phyloP scores from a whole-genome alignment of 257 asterid species.

The Forsythia viridissima region DNA sequence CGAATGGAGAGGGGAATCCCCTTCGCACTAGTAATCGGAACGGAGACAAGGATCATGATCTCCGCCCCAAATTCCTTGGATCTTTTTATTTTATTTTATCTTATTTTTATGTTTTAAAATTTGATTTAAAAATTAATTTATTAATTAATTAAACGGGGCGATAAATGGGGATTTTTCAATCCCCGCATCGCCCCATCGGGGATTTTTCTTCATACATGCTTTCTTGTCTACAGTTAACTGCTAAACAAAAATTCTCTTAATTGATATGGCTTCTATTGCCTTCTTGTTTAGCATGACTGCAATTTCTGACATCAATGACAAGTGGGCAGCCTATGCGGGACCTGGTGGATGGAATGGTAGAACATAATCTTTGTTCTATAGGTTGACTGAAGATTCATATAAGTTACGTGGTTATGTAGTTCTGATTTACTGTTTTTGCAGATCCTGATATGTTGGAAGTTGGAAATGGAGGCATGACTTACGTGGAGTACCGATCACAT shows the following conservation, averaged over 20 bases:
- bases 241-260: not conserved
- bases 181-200: too few relatives aligned
- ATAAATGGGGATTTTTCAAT: too few relatives aligned
- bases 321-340: constrained; percentile 98
- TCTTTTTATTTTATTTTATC: too few relatives aligned
- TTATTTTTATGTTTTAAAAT: too few relatives aligned
- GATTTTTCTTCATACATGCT: not conserved
- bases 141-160: too few relatives aligned
- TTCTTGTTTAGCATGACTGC: constrained; percentile 73
- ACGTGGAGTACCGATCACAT: constrained; percentile 82
- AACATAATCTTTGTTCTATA: constrained; percentile 15
- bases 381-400: not conserved
- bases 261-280: constrained; percentile 21
- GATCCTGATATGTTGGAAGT: constrained; percentile 99
- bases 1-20: too few relatives aligned
- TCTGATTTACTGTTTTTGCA: constrained; percentile 28
- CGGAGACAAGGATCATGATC: too few relatives aligned
- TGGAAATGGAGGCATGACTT: constrained; percentile 96
- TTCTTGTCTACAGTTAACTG: not conserved
- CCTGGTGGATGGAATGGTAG: constrained; percentile 99
- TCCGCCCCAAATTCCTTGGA: too few relatives aligned
- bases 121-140: too few relatives aligned
- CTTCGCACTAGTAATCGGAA: too few relatives aligned
- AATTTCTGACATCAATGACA: constrained; percentile 85
- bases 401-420: not conserved